Evolutionary conservation across 2,329 filamentous ascomycete genomes (phyloP).

Genomic region (Fusarium goolgardi): DNA sequence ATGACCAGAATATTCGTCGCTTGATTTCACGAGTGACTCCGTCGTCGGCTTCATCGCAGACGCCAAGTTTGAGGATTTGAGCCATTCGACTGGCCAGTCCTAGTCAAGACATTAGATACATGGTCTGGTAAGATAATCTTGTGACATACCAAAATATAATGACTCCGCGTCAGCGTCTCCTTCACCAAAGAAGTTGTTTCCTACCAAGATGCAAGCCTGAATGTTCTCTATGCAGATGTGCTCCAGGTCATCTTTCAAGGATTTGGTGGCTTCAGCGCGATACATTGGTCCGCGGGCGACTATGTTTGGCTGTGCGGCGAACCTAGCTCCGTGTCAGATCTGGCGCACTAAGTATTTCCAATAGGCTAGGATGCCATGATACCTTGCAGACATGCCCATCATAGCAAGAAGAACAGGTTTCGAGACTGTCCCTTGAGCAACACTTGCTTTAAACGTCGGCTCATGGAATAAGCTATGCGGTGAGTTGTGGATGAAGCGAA

Average conservation of each 20-base stretch:
- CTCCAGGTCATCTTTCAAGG: slow-evolving; percentile 49
- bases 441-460: slow-evolving; percentile 32
- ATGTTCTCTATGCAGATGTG: slow-evolving; percentile 51
- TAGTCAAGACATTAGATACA: neutral
- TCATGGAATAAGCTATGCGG: slow-evolving; percentile 44
- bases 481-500: slow-evolving; percentile 39
- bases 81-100: slow-evolving; percentile 51
- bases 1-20: slow-evolving; percentile 51
- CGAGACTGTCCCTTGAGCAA: slow-evolving; percentile 6
- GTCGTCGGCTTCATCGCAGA: slow-evolving; percentile 35
- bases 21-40: slow-evolving; percentile 48
- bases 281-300: slow-evolving; percentile 37
- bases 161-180: slow-evolving; percentile 49
- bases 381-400: slow-evolving; percentile 43
- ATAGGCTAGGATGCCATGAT: neutral
- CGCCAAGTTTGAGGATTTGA: slow-evolving; percentile 48
- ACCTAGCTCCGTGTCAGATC: neutral
- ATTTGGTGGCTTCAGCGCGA: slow-evolving; percentile 25
- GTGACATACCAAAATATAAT: slow-evolving; percentile 48
- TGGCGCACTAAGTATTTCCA: neutral
- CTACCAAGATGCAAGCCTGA: slow-evolving; percentile 51
- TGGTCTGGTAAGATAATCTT: rapidly evolving
- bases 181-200: slow-evolving; percentile 49
- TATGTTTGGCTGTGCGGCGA: slow-evolving; percentile 21
- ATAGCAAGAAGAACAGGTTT: slow-evolving; percentile 38